Base-by-base conservation (phyloP, 495 filamentous ascomycete species). In the Neurospora sp. region DNA sequence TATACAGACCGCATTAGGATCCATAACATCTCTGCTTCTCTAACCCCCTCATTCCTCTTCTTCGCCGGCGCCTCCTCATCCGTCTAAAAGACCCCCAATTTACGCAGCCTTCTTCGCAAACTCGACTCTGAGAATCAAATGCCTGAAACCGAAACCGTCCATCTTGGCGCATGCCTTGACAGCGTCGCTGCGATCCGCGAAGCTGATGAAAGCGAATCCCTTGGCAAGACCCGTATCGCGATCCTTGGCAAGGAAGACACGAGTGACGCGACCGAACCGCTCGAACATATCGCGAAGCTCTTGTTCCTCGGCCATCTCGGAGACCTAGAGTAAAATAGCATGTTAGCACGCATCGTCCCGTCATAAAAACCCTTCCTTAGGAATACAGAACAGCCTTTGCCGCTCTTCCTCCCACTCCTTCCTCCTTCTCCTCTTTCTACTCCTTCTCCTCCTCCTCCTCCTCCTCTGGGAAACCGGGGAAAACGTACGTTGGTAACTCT, bases 181-280 rank as follows among this genome's bases (percentile, higher is more conserved):
- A 71, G 96, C 96, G 83, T 99, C 96, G 73, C 84, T 82, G 75
- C 95, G 88, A 75, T 98, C 96, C 69, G 90, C 90, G 82, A 94
- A 99, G 81, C 92, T 96, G 84, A 99, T 97, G 81, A 99, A 99
- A 20, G 96, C 96, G 79, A 98, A 99, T 61, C 96, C 96, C 88
- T 99, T 99, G 70, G 96, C 96, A 76, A 93, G 80, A 72, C 92
- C 91, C 41, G 96, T 98, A 69, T 98, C 96, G 80, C 96, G 86
- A 83, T 99, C 96, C 85, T 97, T 97, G 74, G 96, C 96, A 74
- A 99, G 82, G 87, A 98, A 99, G 68, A 99, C 96, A 80, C 94
- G 90, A 48, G 94, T 98, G 74, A 99, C 96, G 76, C 93, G 92
- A 77, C 96, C 96, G 82, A 96, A 97, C 53, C 96, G 89, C 84